A percentile compares a stretch with the other conserved stretches of the same genome.
phyloP scores from a whole-genome alignment of 2,329 filamentous ascomycete species.

The Claviceps quebecensis region DNA sequence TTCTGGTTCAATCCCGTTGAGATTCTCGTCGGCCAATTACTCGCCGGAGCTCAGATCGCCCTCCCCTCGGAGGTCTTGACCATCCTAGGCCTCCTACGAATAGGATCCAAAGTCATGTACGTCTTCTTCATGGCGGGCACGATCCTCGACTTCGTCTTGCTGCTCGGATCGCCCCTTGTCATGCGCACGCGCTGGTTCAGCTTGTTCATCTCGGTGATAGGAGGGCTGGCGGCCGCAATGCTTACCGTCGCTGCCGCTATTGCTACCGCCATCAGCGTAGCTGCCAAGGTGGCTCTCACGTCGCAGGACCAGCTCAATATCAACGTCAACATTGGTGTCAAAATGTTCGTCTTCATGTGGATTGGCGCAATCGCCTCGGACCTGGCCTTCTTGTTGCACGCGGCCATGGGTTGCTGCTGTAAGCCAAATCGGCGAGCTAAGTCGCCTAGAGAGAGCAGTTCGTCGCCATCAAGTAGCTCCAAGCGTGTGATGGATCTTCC shows the following conservation, averaged over 20 bases:
- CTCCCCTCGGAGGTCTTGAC: constrained; percentile 60
- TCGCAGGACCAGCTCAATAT: constrained; percentile 66
- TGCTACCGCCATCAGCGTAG: constrained; percentile 70
- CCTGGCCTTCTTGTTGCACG: constrained; percentile 58
- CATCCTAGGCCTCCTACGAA: constrained; percentile 59
- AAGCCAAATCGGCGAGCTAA: constrained; percentile 13
- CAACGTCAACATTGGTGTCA: constrained; percentile 48
- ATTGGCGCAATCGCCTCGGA: constrained; percentile 53
- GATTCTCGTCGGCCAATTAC: constrained; percentile 65
- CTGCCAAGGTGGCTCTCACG: constrained; percentile 65
- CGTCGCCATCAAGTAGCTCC: constrained; percentile 5
- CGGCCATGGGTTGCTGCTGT: constrained; percentile 68
- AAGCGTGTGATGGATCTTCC: constrained; percentile 12
- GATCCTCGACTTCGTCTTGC: constrained; percentile 56
- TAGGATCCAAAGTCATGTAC: constrained; percentile 78
- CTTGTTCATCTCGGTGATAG: constrained; percentile 52
- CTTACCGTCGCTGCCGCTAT: constrained; percentile 58
- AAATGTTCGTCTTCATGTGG: constrained; percentile 89
- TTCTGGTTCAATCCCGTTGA: constrained; percentile 90
- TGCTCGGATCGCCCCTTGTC: constrained; percentile 49
- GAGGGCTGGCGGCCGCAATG: constrained; percentile 52
- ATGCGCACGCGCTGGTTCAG: constrained; percentile 46
- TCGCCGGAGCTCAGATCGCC: constrained; percentile 70
- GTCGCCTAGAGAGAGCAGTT: background rate
- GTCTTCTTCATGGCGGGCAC: constrained; percentile 65